Evolutionary conservation across 495 filamentous ascomycete genomes (phyloP).

Genomic region (Thermochaetoides thermophila): DNA sequence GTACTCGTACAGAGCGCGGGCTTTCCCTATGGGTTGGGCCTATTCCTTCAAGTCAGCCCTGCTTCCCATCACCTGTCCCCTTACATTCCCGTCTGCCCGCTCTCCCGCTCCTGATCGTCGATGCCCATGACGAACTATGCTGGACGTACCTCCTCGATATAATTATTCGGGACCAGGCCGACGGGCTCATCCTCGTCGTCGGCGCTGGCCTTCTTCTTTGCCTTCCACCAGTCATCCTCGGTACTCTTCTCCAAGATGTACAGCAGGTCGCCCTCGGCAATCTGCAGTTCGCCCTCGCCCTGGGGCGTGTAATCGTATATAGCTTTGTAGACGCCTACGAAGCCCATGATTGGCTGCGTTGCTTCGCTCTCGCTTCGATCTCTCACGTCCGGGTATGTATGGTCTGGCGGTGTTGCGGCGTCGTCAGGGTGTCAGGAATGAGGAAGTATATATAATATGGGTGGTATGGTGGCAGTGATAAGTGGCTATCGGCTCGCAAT

Average conservation of each 20-base stretch:
- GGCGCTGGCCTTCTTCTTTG: conserved; percentile 83
- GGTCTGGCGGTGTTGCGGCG: too few species aligned
- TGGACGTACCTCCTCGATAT: conserved; percentile 85
- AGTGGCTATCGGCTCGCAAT: too few species aligned
- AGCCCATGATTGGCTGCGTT: conserved; percentile 43
- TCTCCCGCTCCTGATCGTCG: too few species aligned
- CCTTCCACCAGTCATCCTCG: conserved; percentile 96
- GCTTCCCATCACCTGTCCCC: too few species aligned
- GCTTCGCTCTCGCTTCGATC: too few species aligned
- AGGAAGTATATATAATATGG: too few species aligned
- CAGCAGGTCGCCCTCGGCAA: conserved; percentile 79
- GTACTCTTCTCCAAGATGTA: conserved; percentile 81
- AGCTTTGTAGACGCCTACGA: conserved; percentile 83
- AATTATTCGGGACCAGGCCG: conserved; percentile 88
- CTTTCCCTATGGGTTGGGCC: conserved; percentile 57
- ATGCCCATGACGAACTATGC: too few species aligned
- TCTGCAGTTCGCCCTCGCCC: conserved; percentile 71
- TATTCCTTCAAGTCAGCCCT: too few species aligned
- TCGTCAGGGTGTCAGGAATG: too few species aligned
- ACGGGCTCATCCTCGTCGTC: conserved; percentile 92
- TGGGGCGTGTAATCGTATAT: conserved; percentile 90
- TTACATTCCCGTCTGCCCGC: too few species aligned
- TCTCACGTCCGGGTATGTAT: too few species aligned
- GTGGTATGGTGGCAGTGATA: too few species aligned
- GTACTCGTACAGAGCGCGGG: conserved; percentile 90